Evolutionary conservation across 805 yeast genomes (phyloP).

Genomic region (Wickerhamomyces sydowiorum): DNA sequence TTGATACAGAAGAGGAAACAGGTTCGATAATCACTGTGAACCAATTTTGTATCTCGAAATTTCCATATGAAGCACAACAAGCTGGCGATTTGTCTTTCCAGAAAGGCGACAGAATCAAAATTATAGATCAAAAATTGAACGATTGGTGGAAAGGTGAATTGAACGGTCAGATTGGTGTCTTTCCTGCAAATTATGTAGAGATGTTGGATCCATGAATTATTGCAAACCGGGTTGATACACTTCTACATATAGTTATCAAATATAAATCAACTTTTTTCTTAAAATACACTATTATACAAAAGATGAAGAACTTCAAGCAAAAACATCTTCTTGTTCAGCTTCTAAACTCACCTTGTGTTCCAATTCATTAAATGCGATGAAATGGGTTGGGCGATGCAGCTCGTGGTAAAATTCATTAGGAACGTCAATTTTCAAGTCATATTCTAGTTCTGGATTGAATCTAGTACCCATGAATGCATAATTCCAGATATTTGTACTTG

Average conservation of each 20-base stretch:
- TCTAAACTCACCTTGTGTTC: constrained; percentile 50
- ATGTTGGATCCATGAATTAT: background rate
- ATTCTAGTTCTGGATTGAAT: constrained; percentile 61
- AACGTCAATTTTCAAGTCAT: constrained; percentile 62
- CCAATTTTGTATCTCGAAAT: constrained; percentile 33
- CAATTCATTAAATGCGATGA: constrained; percentile 63
- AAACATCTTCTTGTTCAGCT: constrained; percentile 63
- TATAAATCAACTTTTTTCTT: background rate
- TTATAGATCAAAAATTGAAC: constrained; percentile 22
- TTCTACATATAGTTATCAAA: background rate
- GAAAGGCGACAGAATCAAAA: constrained; percentile 36
- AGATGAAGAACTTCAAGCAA: constrained; percentile 27
- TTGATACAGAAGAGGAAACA: too few relatives aligned
- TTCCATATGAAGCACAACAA: constrained; percentile 30
- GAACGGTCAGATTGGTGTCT: constrained; percentile 13
- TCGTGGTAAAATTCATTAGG: constrained; percentile 85
- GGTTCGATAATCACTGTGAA: constrained; percentile 10
- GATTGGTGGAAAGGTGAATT: constrained; percentile 23
- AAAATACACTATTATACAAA: background rate
- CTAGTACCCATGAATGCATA: constrained; percentile 83
- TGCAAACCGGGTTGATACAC: too few relatives aligned
- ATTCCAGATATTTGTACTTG: constrained; percentile 84
- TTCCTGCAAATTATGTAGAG: constrained; percentile 17
- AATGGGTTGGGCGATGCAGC: constrained; percentile 84
- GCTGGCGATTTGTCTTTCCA: constrained; percentile 37